Base-by-base conservation (phyloP, 352 stramenopile genomes). In the Globisporangium polare region DNA sequence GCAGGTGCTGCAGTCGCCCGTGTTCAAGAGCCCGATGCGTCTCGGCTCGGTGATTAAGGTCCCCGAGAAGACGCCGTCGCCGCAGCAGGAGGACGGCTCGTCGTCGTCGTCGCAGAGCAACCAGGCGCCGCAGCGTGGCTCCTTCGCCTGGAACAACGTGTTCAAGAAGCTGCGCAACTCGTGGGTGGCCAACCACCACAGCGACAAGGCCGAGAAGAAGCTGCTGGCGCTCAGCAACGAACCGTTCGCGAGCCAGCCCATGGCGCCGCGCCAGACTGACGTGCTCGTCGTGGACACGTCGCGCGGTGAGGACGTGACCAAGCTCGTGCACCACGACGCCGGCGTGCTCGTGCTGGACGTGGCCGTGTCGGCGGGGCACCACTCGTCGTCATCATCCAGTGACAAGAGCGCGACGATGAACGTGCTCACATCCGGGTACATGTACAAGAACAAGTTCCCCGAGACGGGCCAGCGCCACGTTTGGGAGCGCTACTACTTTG, bases 401-500 rank as follows among this genome's bases (percentile, higher is more conserved):
- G 72, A 69, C 10, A 77, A 75, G 41, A 66, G n/a, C n/a, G 35
- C 55, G 29, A 63, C 62, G 6, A 73, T 77, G 63, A 91, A 92
- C 53, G 79, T 89, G 18, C 58, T 92, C 41, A 93, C 83, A 24
- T 75, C 74, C n/a, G 86, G 86, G 5, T 95, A 95, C 74, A 91
- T 95, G 83, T 95, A 92, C 72, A 92, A 92, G 65, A 95, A 79
- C 77, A 90, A 89, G 65, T 77, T 92, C 24, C 83, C 86, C 0
- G 84, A 93, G 65, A 90, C 83, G 1, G 86, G 86, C 13, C 82
- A 95, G 69, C 70, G 78, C 17, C 85, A 92, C 41, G 45, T 91
- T 33, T 95, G 86, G 86, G 86, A 95, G 67, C 83, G 86, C 17
- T 92, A 89, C 53, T 95, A 90, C 62, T 95, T 95, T 47, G 83